These are phyloP conservation scores for Alternaria postmessia DNA, from an alignment of 2,329 filamentous ascomycete genomes.

Conservation along the genomic window DNA sequence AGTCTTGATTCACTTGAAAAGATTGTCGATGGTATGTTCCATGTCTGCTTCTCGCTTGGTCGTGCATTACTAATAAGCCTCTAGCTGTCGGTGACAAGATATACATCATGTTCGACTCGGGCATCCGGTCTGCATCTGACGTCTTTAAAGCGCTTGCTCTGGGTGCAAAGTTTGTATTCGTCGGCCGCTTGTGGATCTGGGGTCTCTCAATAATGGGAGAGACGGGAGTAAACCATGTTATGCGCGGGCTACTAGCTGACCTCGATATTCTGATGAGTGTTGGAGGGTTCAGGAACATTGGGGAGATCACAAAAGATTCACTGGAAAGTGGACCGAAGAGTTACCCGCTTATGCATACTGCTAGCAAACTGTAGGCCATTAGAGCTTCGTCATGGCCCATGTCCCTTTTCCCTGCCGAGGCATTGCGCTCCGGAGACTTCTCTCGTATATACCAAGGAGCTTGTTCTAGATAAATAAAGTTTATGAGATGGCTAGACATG, in stretches of 20 bases:
- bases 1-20: constrained; percentile 68
- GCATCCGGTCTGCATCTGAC: constrained; percentile 64
- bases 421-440: neutral
- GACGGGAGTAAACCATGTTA: constrained; percentile 67
- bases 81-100: constrained; percentile 59
- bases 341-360: constrained; percentile 32
- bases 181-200: constrained; percentile 69
- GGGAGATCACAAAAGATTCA: constrained; percentile 58
- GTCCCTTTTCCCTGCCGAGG: neutral
- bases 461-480: neutral
- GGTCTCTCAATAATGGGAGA: constrained; percentile 68
- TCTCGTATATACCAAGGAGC: neutral
- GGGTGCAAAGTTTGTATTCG: constrained; percentile 69
- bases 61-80: neutral
- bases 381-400: neutral
- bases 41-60: neutral
- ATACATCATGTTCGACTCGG: constrained; percentile 68
- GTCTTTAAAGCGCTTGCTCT: constrained; percentile 69
- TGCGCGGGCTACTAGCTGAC: constrained; percentile 68
- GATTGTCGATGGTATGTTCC: constrained; percentile 59
- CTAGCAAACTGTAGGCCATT: constrained; percentile 32
- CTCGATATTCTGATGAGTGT: constrained; percentile 70
- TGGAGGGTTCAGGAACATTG: constrained; percentile 62
- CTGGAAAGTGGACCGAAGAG: constrained; percentile 38
- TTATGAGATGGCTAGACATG: neutral